phyloP scores from a whole-genome alignment of 192 early-diverging fungal genomes.

The Paraglomus brasilianum region DNA sequence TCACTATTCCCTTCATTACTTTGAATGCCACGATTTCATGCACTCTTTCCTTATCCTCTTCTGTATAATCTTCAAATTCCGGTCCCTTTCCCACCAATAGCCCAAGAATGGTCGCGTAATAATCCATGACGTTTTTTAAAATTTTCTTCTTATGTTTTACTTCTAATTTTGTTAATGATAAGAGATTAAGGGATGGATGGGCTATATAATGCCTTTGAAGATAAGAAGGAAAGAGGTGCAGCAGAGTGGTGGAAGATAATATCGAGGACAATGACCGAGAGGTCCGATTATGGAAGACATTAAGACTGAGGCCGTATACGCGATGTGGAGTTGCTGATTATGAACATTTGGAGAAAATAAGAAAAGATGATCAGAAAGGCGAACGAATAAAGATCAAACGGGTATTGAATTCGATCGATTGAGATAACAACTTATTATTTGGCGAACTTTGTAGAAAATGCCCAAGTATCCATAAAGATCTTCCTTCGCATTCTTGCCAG shows the following conservation, averaged over 20 bases:
- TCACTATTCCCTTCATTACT: constrained; percentile 21
- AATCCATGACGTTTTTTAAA: constrained; percentile 49
- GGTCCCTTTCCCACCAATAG: constrained; percentile 53
- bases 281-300: constrained; percentile 9
- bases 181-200: constrained; percentile 40
- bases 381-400: constrained; percentile 22
- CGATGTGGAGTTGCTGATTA: not conserved
- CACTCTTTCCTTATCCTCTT: not conserved
- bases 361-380: constrained; percentile 11
- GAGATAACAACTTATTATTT: not conserved
- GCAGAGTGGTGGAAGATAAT: constrained; percentile 17
- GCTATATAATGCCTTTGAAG: constrained; percentile 33
- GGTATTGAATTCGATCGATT: not conserved
- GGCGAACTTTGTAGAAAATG: constrained; percentile 45
- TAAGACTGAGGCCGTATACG: constrained; percentile 8
- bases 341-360: constrained; percentile 12
- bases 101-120: constrained; percentile 65
- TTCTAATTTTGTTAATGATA: constrained; percentile 55
- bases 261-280: constrained; percentile 1
- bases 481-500: constrained; percentile 59
- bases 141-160: constrained; percentile 50
- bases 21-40: constrained; percentile 12
- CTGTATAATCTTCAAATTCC: constrained; percentile 30
- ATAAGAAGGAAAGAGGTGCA: constrained; percentile 39
- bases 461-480: constrained; percentile 37